Conservation (phyloP, 2,329 filamentous ascomycete genomes). For the Paecilomyces formosus region DNA sequence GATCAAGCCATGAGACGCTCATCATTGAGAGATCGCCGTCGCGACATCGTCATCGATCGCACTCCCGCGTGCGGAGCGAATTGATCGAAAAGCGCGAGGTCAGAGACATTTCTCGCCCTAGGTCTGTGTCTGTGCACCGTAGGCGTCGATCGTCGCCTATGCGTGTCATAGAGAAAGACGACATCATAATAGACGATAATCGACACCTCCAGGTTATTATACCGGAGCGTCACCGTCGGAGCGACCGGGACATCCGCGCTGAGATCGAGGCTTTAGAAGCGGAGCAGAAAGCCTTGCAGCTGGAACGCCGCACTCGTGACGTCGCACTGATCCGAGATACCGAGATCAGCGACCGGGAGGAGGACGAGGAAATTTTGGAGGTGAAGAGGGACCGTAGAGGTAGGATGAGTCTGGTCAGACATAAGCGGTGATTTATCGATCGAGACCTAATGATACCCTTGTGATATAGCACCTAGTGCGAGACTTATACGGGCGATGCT, state of each 20-base stretch:
- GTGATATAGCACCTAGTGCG: constrained; percentile 53
- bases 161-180: constrained; percentile 22
- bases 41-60: constrained; percentile 17
- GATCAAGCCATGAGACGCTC: constrained; percentile 20
- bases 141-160: constrained; percentile 28
- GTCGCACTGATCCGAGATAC: constrained; percentile 25
- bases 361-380: constrained; percentile 46
- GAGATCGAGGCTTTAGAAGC: constrained; percentile 67
- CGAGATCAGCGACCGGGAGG: constrained; percentile 28
- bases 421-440: constrained; percentile 8
- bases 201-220: constrained; percentile 44
- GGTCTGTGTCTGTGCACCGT: constrained; percentile 28
- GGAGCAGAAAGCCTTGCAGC: constrained; percentile 52
- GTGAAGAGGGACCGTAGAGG: constrained; percentile 91
- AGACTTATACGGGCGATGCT: constrained; percentile 62
- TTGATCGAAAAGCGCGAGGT: constrained; percentile 19
- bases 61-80: constrained; percentile 16
- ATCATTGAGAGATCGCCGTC: constrained; percentile 26
- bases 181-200: constrained; percentile 23
- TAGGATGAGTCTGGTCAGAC: constrained; percentile 57
- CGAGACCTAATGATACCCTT: constrained; percentile 4
- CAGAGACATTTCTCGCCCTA: constrained; percentile 21
- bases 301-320: constrained; percentile 41
- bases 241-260: constrained; percentile 59
- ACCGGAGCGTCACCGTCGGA: constrained; percentile 40